These are phyloP conservation scores for Coemansia sp. DNA, from an alignment of 192 early-diverging fungal genomes.

Conservation along the genomic window DNA sequence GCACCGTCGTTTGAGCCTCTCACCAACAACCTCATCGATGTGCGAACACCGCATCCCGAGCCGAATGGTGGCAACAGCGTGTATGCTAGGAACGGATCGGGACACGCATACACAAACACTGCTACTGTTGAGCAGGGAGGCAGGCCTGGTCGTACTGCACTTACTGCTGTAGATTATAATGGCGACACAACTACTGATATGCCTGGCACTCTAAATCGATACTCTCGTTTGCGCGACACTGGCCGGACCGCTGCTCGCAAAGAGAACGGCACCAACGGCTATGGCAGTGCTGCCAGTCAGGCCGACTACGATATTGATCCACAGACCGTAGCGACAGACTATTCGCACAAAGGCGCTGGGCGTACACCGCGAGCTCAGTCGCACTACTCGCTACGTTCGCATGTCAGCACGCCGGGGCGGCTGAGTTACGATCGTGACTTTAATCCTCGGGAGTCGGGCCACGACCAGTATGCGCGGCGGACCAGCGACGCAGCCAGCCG, in stretches of 20 bases:
- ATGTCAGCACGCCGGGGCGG: constrained; percentile 26
- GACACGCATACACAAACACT: constrained; percentile 12
- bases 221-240: constrained; percentile 6
- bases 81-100: constrained; percentile 10
- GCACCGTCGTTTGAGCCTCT: constrained; percentile 19
- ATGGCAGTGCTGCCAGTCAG: neutral
- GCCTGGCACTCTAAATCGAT: constrained; percentile 7
- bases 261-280: neutral
- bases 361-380: constrained; percentile 18
- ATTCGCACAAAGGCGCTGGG: neutral
- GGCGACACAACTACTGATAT: constrained; percentile 1
- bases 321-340: neutral
- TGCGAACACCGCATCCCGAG: constrained; percentile 17
- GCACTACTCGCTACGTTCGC: constrained; percentile 35
- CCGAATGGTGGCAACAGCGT: neutral
- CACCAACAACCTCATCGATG: constrained; percentile 20
- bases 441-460: constrained; percentile 21
- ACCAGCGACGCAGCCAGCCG: constrained; percentile 13
- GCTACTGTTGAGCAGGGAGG: constrained; percentile 5
- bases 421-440: constrained; percentile 37
- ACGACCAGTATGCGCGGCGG: constrained; percentile 17
- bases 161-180: constrained; percentile 1
- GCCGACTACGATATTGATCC: neutral
- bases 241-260: neutral
- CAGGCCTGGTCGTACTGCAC: constrained; percentile 4